Base-by-base conservation (phyloP, 1,284 basidiomycete species). In the Jaminaea rosea region DNA sequence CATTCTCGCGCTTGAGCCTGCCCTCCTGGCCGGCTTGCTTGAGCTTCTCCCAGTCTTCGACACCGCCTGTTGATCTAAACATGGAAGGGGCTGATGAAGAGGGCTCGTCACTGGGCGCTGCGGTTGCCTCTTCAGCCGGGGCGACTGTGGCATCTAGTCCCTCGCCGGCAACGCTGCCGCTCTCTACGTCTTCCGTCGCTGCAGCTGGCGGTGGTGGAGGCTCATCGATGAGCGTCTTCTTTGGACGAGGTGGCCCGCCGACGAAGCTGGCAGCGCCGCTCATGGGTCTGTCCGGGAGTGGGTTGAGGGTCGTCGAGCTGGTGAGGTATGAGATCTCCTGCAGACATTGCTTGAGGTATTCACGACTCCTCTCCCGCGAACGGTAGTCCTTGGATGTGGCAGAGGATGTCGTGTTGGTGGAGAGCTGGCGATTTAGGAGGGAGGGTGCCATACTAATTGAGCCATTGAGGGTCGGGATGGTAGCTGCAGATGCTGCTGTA, bases 291-390 rank as follows among this genome's bases (percentile, higher is more conserved):
- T 67, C 62, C 0, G 62, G 56, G 29, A 99, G 80, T 31, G 93
- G 94, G 74, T 99, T 99, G 79, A 98, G 84, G 3, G 93, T 92
- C 72, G 93, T 87, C 1, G 90, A 84, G 1, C 91, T 96, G 0
- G 93, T 99, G 48, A 99, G 79, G 75, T 99, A 98, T 7, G 89
- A 88, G 63, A 98, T 89, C 79, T 98, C 93, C 77, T 97, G 93
- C 31, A 98, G 79, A 76, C 94, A 94, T 77, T 98, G 93, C 76
- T 98, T 97, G 63, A 99, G 81, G 75, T 97, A 99, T 59, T 98
- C 94, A 53, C 92, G 81, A 78, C 89, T 93, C 59, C 89, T 82
- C 37, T 91, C 90, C 62, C 93, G 83, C 63, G 88, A 88, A 76
- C 94, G 93, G 19, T 90, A 88, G 76, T 98, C 91, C 59, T 86